These are phyloP conservation scores for Xylariaceae sp. DNA, from an alignment of 2,329 filamentous ascomycete genomes.

Conservation along the genomic window DNA sequence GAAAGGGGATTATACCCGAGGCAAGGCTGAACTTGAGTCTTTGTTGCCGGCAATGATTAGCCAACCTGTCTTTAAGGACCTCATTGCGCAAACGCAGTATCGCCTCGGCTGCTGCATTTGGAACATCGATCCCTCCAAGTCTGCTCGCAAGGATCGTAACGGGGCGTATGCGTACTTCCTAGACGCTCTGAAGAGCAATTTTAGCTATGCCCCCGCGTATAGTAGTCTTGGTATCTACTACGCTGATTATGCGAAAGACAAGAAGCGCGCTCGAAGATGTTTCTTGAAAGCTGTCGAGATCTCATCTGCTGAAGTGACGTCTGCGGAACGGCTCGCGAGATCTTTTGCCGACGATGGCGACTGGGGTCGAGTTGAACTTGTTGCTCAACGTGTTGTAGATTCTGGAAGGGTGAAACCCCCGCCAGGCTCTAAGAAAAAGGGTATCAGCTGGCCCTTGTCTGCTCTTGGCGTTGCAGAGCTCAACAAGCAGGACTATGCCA, in stretches of 20 bases:
- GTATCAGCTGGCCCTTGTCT: slow-evolving; percentile 93
- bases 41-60: slow-evolving; percentile 59
- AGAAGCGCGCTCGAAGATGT: slow-evolving; percentile 79
- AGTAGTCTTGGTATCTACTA: slow-evolving; percentile 89
- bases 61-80: slow-evolving; percentile 56
- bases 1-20: slow-evolving; percentile 67
- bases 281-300: slow-evolving; percentile 96
- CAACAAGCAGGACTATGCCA: slow-evolving; percentile 86
- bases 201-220: slow-evolving; percentile 86
- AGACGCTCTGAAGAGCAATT: slow-evolving; percentile 76
- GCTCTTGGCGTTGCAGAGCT: slow-evolving; percentile 91
- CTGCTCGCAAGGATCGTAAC: slow-evolving; percentile 73
- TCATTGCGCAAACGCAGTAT: slow-evolving; percentile 84
- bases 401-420: slow-evolving; percentile 90
- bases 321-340: slow-evolving; percentile 80
- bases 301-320: slow-evolving; percentile 78
- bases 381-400: slow-evolving; percentile 85
- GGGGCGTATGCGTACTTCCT: slow-evolving; percentile 84
- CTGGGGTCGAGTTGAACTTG: slow-evolving; percentile 93
- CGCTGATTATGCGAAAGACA: slow-evolving; percentile 84
- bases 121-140: slow-evolving; percentile 71
- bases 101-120: slow-evolving; percentile 83
- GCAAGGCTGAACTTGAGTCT: slow-evolving; percentile 65
- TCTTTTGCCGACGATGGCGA: slow-evolving; percentile 87
- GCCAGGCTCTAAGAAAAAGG: slow-evolving; percentile 88